Conservation (phyloP, 495 filamentous ascomycete genomes). For the Xylaria venustula region DNA sequence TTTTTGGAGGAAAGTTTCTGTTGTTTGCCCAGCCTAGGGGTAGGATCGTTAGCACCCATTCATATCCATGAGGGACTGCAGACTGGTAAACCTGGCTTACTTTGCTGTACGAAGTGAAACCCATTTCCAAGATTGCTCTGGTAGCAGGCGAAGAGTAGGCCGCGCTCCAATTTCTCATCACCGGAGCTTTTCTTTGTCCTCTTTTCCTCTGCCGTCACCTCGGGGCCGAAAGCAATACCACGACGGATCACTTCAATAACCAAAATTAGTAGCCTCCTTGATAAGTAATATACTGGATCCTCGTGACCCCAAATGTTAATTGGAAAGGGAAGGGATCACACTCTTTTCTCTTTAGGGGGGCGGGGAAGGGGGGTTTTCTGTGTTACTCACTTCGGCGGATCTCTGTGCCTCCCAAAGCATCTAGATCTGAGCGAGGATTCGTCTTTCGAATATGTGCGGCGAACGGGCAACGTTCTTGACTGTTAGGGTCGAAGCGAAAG, state of each 20-base stretch:
- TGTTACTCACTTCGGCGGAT: constrained; percentile 12
- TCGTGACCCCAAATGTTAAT: too few species aligned
- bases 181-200: constrained; percentile 10
- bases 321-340: too few species aligned
- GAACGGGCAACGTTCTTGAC: constrained; percentile 37
- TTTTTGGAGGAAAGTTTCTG: background rate
- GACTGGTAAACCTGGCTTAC: constrained; percentile 8
- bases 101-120: constrained; percentile 39
- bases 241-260: constrained; percentile 31
- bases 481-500: constrained; percentile 23
- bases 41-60: background rate
- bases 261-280: background rate
- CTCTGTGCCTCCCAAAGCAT: background rate
- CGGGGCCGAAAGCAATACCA: constrained; percentile 43
- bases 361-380: background rate
- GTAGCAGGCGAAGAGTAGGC: constrained; percentile 42
- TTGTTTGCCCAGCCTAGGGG: constrained; percentile 9
- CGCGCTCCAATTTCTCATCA: constrained; percentile 27
- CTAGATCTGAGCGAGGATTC: constrained; percentile 37
- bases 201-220: constrained; percentile 27
- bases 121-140: constrained; percentile 38
- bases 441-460: constrained; percentile 45
- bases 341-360: too few species aligned
- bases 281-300: too few species aligned
- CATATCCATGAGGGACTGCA: background rate